Evolutionary conservation across 2,329 filamentous ascomycete species (phyloP), one percentile per base, ranked within the genome.

Genomic region (Nigrospora oryzae): DNA sequence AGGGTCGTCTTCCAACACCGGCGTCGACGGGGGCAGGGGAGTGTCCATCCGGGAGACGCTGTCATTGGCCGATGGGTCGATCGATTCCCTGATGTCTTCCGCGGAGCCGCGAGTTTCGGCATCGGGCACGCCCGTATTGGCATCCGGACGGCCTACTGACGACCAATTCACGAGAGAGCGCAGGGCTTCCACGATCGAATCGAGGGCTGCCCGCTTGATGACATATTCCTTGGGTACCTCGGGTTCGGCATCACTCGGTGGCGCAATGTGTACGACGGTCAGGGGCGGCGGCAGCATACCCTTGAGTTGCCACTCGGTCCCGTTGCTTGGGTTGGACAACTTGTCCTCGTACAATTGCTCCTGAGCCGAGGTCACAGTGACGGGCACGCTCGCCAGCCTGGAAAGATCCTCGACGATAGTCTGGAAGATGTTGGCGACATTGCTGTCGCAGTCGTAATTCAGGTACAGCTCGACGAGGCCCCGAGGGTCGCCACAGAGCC

Each of bases 351-450:
- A 97, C 33, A 83, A 79, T 58, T 94, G 86, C 61, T 96, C 89
- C 54, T 95, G 86, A 31, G 81, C 65, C 2, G 84, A 71, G 2
- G 82, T 89, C 35, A 95, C 80, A 11, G 81, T 63, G 5, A 95
- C 83, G 1, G 90, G 83, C 11, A 83, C 76, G 43, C 86, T 93
- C 2, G 89, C 87, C 55, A 95, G 86, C 55, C 84, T 85, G 31
- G 91, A 93, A 15, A 98, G 70, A 63, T 97, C 89, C 62, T 98
- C 94, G 41, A 98, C 90, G 44, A 97, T 83, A 16, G 79, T 84
- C 65, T 98, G 93, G 63, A 95, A 98, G 64, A 97, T 93, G 64
- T 98, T 98, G 66, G 97, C 91, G 48, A 97, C 79, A 36, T 89
- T 89, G 48, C 91, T 79, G 58, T 97, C 94, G 66, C 93, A 98